Evolutionary conservation across 1,139 yeast species (phyloP), one percentile per base, ranked within the genome.

Genomic region (Pichia sp.): DNA sequence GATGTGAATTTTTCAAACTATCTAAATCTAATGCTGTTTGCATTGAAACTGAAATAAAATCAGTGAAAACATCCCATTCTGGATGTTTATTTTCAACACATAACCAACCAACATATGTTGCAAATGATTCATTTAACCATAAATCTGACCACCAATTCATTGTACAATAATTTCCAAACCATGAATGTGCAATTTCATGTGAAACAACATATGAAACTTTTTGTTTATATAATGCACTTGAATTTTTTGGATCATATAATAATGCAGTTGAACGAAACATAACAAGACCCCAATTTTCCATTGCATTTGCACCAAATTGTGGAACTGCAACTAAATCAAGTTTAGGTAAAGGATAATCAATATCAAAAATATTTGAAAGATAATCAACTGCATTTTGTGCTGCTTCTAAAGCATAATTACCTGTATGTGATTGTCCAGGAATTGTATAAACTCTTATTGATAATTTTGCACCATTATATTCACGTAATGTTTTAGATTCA

Each of bases 141-240:
- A 77, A 66, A 48, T 76, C 82, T 49, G 78, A 79, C 82, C 82
- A 77, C 72, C 76, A 77, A 54, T 75, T 71, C 82, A 77, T 77
- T 39, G 82, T 77, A 47, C 76, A 80, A 60, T 74, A 71, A 55
- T 77, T 73, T 49, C 82, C 82, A 55, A 77, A 77, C 82, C 82
- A 77, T 56, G 78, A 81, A 62, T 77, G 82, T n/a, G 82, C 81
- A 51, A 76, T 64, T 59, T 77, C 82, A 58, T 77, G 82, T 54
- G 77, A 73, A 27, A 77, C 78, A 37, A 77, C 81, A 51, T 77
- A 78, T 11, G 80, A 73, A 32, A 77, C 80, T 55, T 73, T 73
- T 58, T 74, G 72, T 51, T 71, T 65, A 43, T 73, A 71, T 41
- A 65, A 57, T 24, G 63, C 60, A 57, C 74, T 74, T 20, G 80